Conservation (phyloP, 2,329 filamentous ascomycete species). For the Scytalidium lignicola region DNA sequence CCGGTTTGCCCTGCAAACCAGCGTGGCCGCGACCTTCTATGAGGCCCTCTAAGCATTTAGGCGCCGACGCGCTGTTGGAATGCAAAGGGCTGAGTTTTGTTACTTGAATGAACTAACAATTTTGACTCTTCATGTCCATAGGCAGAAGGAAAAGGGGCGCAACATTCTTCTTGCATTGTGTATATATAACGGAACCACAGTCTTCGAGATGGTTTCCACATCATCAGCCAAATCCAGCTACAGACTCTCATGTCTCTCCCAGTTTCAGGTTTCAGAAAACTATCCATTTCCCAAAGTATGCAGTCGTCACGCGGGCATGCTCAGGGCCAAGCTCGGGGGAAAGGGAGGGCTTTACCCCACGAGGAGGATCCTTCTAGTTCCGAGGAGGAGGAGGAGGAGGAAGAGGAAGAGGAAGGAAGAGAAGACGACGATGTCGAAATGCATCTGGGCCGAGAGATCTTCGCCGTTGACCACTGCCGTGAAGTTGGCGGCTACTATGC, state of each 20-base stretch:
- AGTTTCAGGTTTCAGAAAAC: constrained; percentile 23
- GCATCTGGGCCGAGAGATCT: constrained; percentile 3
- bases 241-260: constrained; percentile 25
- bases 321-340: constrained; percentile 6
- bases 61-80: constrained; percentile 13
- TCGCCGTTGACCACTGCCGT: constrained; percentile 22
- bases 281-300: constrained; percentile 23
- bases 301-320: constrained; percentile 14
- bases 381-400: constrained; percentile 7
- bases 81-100: constrained; percentile 18
- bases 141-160: constrained; percentile 14
- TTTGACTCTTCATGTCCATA: no score
- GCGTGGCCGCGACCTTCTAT: constrained; percentile 9
- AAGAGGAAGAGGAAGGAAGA: constrained; percentile 5
- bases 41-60: constrained; percentile 7
- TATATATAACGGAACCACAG: not conserved
- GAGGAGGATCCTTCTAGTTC: constrained; percentile 7
- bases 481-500: constrained; percentile 17
- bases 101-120: constrained; percentile 10
- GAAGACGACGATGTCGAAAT: constrained; percentile 7
- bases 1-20: not conserved
- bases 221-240: constrained; percentile 4
- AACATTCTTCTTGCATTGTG: constrained; percentile 1
- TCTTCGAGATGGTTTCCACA: constrained; percentile 12
- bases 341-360: constrained; percentile 12